Evolutionary conservation across 306 rosid genomes (phyloP), one percentile per base, ranked within the genome.

Genomic region (Chamaecrista fasciculata): DNA sequence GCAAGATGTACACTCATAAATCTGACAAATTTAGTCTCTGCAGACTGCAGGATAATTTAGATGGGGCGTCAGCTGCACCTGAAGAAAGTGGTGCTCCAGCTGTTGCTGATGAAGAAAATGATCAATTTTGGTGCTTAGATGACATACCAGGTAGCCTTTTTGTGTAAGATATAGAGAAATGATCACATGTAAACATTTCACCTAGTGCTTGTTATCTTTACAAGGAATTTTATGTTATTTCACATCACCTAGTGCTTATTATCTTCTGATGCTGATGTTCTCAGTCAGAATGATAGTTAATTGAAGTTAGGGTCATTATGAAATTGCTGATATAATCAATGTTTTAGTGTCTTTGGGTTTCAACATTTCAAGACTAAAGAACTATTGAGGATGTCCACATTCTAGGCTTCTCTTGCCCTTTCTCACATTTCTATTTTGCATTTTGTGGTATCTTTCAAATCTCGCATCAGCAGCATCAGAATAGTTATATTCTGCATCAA

Each of bases 21-120:
- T 82, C 62, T 74, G 37, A 52, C 53, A 23, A 10, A 46, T 51
- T 25, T 67, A 25, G n/a, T 61, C 50, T 43, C 31, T 50, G 44
- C 86, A 94, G 99, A 76, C 89, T 90, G 78, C 85, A 84, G 58
- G 96, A 91, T 73, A 84, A 81, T 49, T 74, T 77, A 26, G 95
- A 88, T 71, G 88, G 90, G 62, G 61, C 74, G 47, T 62, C 92
- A n/a, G 66, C 8, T 52, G 89, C 66, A 66, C 76, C 78, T 12
- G 86, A 84, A 67, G 86, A 72, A 72, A 73, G 75, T 81, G 84
- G 87, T 58, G 77, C 82, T 25, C 39, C 31, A 37, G 49, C 69
- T 16, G 77, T 58, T 81, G 69, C 79, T 42, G 89, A 81, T 63
- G 87, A 85, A 72, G 97, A 87, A 78, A 84, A 75, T 71, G 95